These are phyloP conservation scores for Ganoderma lucidum DNA, from an alignment of 1,284 basidiomycete species.

Conservation along the genomic window DNA sequence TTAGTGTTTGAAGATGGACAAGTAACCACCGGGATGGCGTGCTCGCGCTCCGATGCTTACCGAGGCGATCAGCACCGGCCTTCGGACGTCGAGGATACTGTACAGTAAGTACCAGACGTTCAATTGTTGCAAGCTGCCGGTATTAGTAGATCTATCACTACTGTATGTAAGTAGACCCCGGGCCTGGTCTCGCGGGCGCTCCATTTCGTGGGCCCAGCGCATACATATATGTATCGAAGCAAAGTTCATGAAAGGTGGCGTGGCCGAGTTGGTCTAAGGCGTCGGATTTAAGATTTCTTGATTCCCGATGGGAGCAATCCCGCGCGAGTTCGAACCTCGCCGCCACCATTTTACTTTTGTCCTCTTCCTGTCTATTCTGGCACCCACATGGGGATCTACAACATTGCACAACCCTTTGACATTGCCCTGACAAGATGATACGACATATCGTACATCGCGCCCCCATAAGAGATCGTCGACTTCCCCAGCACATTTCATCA, in stretches of 20 bases:
- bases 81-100: no score
- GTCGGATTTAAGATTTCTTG: constrained; percentile 80
- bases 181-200: neutral
- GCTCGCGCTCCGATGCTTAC: neutral
- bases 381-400: neutral
- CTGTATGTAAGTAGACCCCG: no score
- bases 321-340: constrained; percentile 88
- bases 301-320: constrained; percentile 79
- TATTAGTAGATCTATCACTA: no score
- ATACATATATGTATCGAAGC: neutral
- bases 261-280: constrained; percentile 86
- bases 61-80: no score
- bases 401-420: neutral
- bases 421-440: neutral
- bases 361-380: neutral
- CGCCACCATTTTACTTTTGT: constrained; percentile 59
- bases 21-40: neutral
- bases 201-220: neutral
- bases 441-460: neutral
- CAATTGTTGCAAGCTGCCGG: no score
- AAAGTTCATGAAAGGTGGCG: constrained; percentile 54
- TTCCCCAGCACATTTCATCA: neutral
- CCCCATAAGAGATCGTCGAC: neutral
- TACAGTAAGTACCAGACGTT: no score
- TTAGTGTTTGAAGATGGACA: neutral